These are phyloP conservation scores for Chrysoporthe deuterocubensis DNA, from an alignment of 2,329 filamentous ascomycete species.

Conservation along the genomic window DNA sequence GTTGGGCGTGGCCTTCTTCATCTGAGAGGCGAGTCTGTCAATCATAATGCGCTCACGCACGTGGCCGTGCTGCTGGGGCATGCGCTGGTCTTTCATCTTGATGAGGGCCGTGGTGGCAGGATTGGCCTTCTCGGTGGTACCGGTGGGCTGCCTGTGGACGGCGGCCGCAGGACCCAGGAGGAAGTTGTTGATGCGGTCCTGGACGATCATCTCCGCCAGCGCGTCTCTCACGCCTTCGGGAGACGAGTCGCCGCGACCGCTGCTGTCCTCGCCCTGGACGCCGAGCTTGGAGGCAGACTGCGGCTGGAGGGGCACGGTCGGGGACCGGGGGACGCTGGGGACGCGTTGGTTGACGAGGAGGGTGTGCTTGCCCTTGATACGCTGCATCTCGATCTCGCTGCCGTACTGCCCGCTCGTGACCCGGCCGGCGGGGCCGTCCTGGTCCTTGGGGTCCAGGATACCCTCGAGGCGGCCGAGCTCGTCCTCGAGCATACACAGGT, in stretches of 20 bases:
- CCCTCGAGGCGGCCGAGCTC: slow-evolving; percentile 24
- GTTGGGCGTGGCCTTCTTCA: not conserved
- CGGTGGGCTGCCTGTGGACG: not conserved
- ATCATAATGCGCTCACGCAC: not conserved
- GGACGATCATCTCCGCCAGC: not conserved
- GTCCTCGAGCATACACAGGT: slow-evolving; percentile 26
- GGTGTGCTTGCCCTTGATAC: slow-evolving; percentile 1
- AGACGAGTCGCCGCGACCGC: slow-evolving; percentile 1
- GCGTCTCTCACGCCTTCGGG: slow-evolving; percentile 10
- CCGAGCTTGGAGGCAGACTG: slow-evolving; percentile 19
- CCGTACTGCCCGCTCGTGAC: slow-evolving; percentile 21
- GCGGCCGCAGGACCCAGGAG: slow-evolving; percentile 1
- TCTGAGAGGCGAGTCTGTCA: not conserved
- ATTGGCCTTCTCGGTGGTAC: not conserved
- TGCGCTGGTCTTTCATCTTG: not conserved
- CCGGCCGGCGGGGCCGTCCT: slow-evolving; percentile 14
- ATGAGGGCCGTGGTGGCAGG: not conserved
- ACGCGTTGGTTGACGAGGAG: not conserved
- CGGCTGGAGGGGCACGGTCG: slow-evolving; percentile 12
- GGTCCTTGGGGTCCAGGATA: slow-evolving; percentile 18
- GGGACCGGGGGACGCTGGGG: slow-evolving; percentile 16
- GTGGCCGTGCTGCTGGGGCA: not conserved
- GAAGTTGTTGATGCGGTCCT: slow-evolving; percentile 16
- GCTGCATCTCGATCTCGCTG: slow-evolving; percentile 21
- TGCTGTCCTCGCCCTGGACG: slow-evolving; percentile 6